Conservation (phyloP, 2,329 filamentous ascomycete species). For the Podosphaera aphanis region DNA sequence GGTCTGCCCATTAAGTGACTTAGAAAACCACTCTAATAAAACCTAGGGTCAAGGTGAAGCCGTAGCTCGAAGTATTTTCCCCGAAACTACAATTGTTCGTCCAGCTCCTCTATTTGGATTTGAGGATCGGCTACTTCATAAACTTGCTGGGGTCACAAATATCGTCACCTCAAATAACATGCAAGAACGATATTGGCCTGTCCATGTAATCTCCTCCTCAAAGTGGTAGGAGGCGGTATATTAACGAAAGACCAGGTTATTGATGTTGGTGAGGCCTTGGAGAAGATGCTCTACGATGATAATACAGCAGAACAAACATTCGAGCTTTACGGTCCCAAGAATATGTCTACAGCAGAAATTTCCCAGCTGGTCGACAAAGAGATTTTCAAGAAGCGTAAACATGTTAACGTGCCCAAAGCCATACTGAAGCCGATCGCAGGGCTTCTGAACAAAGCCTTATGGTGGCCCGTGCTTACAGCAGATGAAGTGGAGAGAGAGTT, state of each 20-base stretch:
- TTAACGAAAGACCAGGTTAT: constrained; percentile 33
- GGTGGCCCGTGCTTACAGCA: constrained; percentile 66
- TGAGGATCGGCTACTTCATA: constrained; percentile 77
- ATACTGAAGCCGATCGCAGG: constrained; percentile 53
- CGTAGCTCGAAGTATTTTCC: constrained; percentile 70
- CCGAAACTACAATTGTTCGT: constrained; percentile 88
- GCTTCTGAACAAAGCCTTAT: constrained; percentile 58
- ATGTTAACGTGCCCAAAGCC: constrained; percentile 72
- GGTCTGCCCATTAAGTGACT: constrained; percentile 21
- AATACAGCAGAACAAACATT: constrained; percentile 73
- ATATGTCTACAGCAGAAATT: constrained; percentile 78
- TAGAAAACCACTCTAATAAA: not conserved
- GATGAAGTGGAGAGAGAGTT: constrained; percentile 85
- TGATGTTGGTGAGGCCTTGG: constrained; percentile 72
- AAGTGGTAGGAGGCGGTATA: not conserved
- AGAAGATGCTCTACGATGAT: constrained; percentile 79
- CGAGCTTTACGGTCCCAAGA: constrained; percentile 80
- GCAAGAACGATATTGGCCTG: constrained; percentile 73
- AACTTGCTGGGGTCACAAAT: constrained; percentile 58
- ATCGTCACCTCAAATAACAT: constrained; percentile 81
- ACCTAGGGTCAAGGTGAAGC: constrained; percentile 51
- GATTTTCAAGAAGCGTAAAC: constrained; percentile 70
- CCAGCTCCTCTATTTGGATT: constrained; percentile 87
- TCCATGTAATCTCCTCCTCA: constrained; percentile 39
- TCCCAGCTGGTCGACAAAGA: constrained; percentile 73